Percentiles rank a stretch among this genome's conserved stretches.
phyloP scores from a whole-genome alignment of 2,329 filamentous ascomycete genomes.

The Eutypella sp. region DNA sequence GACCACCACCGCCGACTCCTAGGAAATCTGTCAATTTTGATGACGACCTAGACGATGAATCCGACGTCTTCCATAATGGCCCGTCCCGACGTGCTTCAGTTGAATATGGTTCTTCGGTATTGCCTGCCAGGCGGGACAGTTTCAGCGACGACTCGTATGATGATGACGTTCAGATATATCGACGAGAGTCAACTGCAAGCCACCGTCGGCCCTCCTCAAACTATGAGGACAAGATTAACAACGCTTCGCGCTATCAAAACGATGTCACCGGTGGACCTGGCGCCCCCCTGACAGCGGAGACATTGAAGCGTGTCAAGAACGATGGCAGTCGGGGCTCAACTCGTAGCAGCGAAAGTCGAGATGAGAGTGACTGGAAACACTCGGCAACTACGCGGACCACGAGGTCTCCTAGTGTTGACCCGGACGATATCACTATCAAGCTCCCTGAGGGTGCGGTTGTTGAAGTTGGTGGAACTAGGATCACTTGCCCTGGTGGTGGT shows the following conservation, averaged over 20 bases:
- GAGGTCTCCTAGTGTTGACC: conserved; percentile 45
- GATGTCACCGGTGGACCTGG: conserved; percentile 39
- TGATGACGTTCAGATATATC: conserved; percentile 14
- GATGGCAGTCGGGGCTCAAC: conserved; percentile 52
- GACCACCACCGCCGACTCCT: conserved; percentile 20
- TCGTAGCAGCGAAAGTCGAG: conserved; percentile 54
- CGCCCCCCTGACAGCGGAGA: conserved; percentile 51
- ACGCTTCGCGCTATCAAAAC: conserved; percentile 48
- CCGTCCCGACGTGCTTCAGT: conserved; percentile 19
- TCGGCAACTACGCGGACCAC: conserved; percentile 60
- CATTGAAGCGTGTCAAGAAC: conserved; percentile 44
- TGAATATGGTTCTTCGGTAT: conserved; percentile 22
- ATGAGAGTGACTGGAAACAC: conserved; percentile 59
- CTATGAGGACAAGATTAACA: conserved; percentile 39
- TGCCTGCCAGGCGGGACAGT: conserved; percentile 19
- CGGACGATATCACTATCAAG: conserved; percentile 58
- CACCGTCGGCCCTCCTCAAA: conserved; percentile 29
- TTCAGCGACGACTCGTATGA: conserved; percentile 14
- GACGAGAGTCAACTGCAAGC: conserved; percentile 23
- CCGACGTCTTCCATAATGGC: conserved; percentile 13
- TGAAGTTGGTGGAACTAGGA: conserved; percentile 51
- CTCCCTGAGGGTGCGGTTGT: conserved; percentile 52
- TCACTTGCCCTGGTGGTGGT: conserved; percentile 54
- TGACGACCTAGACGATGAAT: conserved; percentile 16
- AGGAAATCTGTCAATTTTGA: conserved; percentile 26